Evolutionary conservation across 169 alveolate species (phyloP).

Genomic region (Babesia microti): DNA sequence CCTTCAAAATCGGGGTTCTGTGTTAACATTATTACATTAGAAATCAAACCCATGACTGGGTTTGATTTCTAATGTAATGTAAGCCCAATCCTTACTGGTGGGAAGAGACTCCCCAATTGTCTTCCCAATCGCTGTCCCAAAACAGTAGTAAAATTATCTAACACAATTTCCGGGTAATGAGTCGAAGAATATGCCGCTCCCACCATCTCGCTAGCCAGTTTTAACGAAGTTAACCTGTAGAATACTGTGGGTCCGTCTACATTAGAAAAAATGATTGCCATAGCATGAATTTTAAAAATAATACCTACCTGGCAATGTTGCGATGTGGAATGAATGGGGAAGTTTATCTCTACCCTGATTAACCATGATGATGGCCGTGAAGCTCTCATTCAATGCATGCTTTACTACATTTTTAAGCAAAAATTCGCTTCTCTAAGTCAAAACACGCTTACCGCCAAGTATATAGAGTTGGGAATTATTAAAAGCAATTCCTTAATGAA

Average conservation of each 20-base stretch:
- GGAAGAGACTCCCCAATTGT: constrained; percentile 89
- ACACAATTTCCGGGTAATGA: constrained; percentile 87
- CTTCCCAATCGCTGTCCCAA: constrained; percentile 95
- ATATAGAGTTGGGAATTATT: constrained; percentile 20
- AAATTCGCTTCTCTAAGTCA: constrained; percentile 29
- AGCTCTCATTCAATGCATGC: constrained; percentile 10
- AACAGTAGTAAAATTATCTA: constrained; percentile 90
- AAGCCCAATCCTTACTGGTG: constrained; percentile 47
- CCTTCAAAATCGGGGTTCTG: constrained; percentile 90
- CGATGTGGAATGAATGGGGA: constrained; percentile 35
- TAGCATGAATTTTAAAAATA: neutral
- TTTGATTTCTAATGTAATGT: neutral
- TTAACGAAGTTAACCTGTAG: constrained; percentile 27
- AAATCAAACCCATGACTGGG: neutral
- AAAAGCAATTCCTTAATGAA: constrained; percentile 40
- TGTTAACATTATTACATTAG: constrained; percentile 2
- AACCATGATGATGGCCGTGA: constrained; percentile 37
- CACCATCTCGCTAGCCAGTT: constrained; percentile 42
- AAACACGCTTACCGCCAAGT: constrained; percentile 25
- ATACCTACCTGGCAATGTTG: constrained; percentile 33
- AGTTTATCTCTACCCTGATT: constrained; percentile 35
- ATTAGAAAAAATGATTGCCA: neutral
- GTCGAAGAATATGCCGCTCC: constrained; percentile 55
- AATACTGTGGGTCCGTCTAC: constrained; percentile 42
- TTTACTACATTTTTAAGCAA: constrained; percentile 25